Conservation (phyloP, 2,329 filamentous ascomycete genomes). For the Anthostomella pinea region DNA sequence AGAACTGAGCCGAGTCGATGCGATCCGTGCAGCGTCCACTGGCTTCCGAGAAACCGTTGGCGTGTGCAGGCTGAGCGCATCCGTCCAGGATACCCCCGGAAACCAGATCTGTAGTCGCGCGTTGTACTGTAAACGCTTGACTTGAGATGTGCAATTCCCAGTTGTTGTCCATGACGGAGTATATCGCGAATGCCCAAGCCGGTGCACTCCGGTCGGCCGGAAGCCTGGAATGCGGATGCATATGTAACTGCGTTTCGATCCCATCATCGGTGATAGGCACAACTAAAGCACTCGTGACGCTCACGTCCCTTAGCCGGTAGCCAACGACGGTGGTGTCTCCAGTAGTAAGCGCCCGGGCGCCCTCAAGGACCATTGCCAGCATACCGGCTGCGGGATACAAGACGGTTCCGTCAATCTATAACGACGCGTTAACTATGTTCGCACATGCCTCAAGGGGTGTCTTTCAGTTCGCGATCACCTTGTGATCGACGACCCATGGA, state of each 20-base stretch:
- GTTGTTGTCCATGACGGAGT: background rate
- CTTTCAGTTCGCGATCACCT: too few species aligned
- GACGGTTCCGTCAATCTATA: slow-evolving; percentile 4
- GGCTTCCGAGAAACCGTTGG: background rate
- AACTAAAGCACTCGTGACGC: slow-evolving; percentile 4
- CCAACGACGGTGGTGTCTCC: background rate
- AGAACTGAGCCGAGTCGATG: too few species aligned
- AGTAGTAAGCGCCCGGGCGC: background rate
- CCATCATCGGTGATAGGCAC: slow-evolving; percentile 6
- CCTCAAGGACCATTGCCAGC: slow-evolving; percentile 9
- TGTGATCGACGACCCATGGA: slow-evolving; percentile 9
- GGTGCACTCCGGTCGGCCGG: background rate
- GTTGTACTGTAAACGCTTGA: background rate
- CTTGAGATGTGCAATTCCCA: slow-evolving; percentile 2
- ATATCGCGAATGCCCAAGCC: slow-evolving; percentile 1
- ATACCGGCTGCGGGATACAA: slow-evolving; percentile 6
- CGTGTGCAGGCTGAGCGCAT: background rate
- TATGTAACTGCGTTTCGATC: slow-evolving; percentile 8
- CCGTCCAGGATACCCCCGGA: too few species aligned
- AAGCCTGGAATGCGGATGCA: slow-evolving; percentile 1
- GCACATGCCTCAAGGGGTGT: too few species aligned
- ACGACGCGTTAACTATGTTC: too few species aligned
- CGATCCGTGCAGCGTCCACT: too few species aligned
- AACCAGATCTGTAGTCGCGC: background rate
- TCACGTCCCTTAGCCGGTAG: slow-evolving; percentile 7